Evolutionary conservation across 129 eudicot genomes (phyloP).

Genomic region (Flaveria bidentis): DNA sequence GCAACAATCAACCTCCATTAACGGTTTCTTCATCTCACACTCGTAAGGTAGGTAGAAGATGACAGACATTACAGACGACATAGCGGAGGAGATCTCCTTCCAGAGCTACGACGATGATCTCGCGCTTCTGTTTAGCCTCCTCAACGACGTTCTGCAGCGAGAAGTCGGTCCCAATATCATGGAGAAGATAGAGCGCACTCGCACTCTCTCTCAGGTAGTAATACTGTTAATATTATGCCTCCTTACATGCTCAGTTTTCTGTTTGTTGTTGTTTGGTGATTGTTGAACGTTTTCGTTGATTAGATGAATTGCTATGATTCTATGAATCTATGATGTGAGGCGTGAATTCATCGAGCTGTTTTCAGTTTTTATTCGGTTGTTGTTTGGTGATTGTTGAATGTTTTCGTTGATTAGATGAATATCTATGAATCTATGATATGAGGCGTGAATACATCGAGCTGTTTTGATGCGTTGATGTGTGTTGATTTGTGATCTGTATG

Average conservation of each 20-base stretch:
- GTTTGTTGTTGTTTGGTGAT: too few species aligned
- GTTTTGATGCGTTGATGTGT: background rate
- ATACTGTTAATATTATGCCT: background rate
- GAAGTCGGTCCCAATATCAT: constrained; percentile 67
- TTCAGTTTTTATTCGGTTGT: too few species aligned
- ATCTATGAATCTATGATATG: constrained; percentile 1
- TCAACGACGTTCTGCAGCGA: constrained; percentile 81
- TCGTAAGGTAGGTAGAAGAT: constrained; percentile 26
- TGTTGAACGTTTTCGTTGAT: constrained; percentile 3
- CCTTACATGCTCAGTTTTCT: background rate
- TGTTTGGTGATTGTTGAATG: background rate
- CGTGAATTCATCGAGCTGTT: background rate
- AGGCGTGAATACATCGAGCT: background rate
- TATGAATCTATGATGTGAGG: constrained; percentile 3
- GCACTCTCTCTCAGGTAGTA: constrained; percentile 81
- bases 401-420: background rate
- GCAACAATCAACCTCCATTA: constrained; percentile 5
- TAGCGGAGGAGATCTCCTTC: constrained; percentile 94
- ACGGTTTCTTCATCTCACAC: background rate
- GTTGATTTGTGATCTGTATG: background rate
- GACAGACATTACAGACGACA: constrained; percentile 95
- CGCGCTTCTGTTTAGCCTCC: constrained; percentile 69
- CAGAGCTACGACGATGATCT: constrained; percentile 90
- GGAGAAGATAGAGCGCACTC: constrained; percentile 66
- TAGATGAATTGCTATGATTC: background rate